Base-by-base conservation (phyloP, 2,329 filamentous ascomycete species). In the Botrytis sinoallii region DNA sequence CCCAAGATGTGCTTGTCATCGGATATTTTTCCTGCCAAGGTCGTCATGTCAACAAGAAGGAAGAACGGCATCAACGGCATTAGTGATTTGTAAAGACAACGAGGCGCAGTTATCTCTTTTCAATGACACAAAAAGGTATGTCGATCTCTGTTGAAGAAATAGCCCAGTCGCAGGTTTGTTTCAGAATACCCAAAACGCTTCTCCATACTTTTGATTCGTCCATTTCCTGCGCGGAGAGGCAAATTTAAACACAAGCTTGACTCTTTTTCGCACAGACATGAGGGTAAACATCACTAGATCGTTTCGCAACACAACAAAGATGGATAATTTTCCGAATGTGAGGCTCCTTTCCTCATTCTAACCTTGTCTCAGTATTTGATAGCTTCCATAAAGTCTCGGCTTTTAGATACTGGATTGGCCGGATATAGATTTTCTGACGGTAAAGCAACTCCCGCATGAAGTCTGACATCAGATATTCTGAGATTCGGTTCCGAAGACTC, bases 391-490 rank as follows among this genome's bases (percentile, higher is more conserved):
- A 38, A 66, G 29, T 44, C 29, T 35, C 29, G 46, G 22, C 6
- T 48, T 38, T 22, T 12, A 2, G 29, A 48, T 29, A n/a, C 12
- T 8, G 63, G 29, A 38, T 18, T 48, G 7, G 20, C 44, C 20
- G 44, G 29, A 35, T 48, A 22, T 16, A 48, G 29, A 8, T 66
- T 20, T 35, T 20, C 16, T 48, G 18, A 46, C 63, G 44, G 29
- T 3, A 48, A 22, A 35, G 10, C 32, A 32, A 35, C 1, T 66
- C n/a, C 64, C 44, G 64, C 64, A 66, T 66, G 64, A 52, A 66
- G 32, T 65, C 29, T 66, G 64, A 66, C 64, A 66, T 66, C 64
- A 52, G 29, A 40, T 63, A n/a, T 29, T 29, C 25, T 63, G 35
- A 20, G 25, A 18, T 63, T 42, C 38, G 22, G 35, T 8, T 42